Conservation (phyloP, 306 rosid species). For the Quercus glauca region DNA sequence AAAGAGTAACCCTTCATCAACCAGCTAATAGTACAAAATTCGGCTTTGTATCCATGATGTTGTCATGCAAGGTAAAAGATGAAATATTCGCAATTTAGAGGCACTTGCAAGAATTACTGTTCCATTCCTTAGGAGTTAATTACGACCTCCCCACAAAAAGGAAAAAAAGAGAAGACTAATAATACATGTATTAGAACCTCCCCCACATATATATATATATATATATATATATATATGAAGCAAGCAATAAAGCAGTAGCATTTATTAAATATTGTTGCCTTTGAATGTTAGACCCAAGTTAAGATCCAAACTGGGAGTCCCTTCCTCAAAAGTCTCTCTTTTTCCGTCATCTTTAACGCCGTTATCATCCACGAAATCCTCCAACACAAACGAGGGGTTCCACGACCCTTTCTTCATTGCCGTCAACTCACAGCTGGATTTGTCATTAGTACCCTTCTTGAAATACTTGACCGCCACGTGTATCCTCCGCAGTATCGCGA, state of each 20-base stretch:
- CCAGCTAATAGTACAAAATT: too few relatives aligned
- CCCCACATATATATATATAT: conserved; percentile 17
- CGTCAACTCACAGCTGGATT: conserved; percentile 13
- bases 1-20: too few relatives aligned
- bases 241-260: background rate
- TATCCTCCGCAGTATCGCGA: conserved; percentile 43
- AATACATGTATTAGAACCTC: too few relatives aligned
- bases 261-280: background rate
- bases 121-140: too few relatives aligned
- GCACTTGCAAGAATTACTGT: too few relatives aligned
- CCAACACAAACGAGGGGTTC: conserved; percentile 15
- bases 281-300: conserved; percentile 19
- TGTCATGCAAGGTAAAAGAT: too few relatives aligned
- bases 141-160: too few relatives aligned
- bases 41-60: too few relatives aligned
- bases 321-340: background rate
- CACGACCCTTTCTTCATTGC: background rate
- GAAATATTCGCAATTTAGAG: too few relatives aligned
- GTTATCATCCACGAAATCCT: conserved; percentile 19
- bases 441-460: conserved; percentile 14
- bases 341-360: background rate
- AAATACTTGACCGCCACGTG: conserved; percentile 38
- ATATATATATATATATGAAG: too few relatives aligned
- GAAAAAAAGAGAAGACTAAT: too few relatives aligned
- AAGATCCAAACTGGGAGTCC: conserved; percentile 26